phyloP scores from a whole-genome alignment of 768 basidiomycete species.

The Pulveroboletus sp. region DNA sequence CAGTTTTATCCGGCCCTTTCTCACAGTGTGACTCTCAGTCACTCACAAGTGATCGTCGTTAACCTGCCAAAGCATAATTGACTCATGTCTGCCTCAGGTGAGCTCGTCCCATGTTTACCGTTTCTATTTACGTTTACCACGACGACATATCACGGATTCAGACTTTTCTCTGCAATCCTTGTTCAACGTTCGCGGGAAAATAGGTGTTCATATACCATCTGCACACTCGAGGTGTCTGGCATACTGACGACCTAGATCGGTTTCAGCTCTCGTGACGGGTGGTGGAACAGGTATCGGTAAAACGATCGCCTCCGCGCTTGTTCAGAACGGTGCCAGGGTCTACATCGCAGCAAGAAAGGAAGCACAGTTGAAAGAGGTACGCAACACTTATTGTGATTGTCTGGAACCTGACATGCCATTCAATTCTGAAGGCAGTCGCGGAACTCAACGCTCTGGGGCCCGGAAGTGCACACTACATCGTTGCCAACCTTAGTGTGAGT shows the following conservation, averaged over 20 bases:
- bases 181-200: slow-evolving; percentile 67
- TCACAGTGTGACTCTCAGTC: too few species aligned
- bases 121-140: neutral
- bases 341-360: slow-evolving; percentile 89
- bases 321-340: slow-evolving; percentile 82
- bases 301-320: slow-evolving; percentile 80
- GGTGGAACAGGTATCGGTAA: slow-evolving; percentile 81
- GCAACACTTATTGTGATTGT: slow-evolving; percentile 34
- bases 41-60: too few species aligned
- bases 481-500: slow-evolving; percentile 70
- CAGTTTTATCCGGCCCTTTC: too few species aligned
- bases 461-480: slow-evolving; percentile 66
- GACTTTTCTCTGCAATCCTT: slow-evolving; percentile 53
- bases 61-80: too few species aligned
- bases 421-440: slow-evolving; percentile 40
- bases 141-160: slow-evolving; percentile 5
- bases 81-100: slow-evolving; percentile 18
- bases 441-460: slow-evolving; percentile 59
- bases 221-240: neutral
- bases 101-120: neutral
- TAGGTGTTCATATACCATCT: slow-evolving; percentile 41
- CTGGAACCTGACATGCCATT: neutral
- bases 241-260: neutral
- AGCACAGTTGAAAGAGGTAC: slow-evolving; percentile 67
- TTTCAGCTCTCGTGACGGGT: slow-evolving; percentile 73